Evolutionary conservation across 441 rosid genomes (phyloP), one percentile per base, ranked within the genome.

Genomic region (Eutrema salsugineum): DNA sequence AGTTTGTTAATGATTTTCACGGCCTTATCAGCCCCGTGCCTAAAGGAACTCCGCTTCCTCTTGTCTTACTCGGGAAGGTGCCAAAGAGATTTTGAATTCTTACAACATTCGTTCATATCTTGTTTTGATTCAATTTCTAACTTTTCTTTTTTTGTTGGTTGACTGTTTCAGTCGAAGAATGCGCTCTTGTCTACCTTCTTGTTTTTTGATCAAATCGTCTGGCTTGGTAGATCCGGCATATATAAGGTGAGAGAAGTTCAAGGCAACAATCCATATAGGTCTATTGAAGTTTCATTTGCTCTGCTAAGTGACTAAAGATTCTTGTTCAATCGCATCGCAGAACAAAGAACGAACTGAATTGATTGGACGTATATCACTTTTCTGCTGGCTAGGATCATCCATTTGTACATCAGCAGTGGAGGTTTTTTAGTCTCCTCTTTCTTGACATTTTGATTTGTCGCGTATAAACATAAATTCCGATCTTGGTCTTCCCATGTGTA

Each of bases 221-320:
- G 99, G 99, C 97, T 95, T 64, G 85, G 93, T 72, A 88, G 98
- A 87, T 70, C 91, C 57, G 98, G 98, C 56, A 87, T 95, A 59
- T 91, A 89, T 70, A 89, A 93, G 98, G 99, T 91, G 69, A 36
- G 77, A 28, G 11, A 9, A 16, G 50, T 14, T 22, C 19, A 65
- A 65, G 11, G 15, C 8, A 40, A 14, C 28, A 10, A 51, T 20
- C 43, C 51, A 47, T 40, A 36, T 38, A 28, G 46, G 60, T 62
- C 16, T 38, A 11, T 60, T 30, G 64, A 11, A 2, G 6, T 32
- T 39, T 12, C 12, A 14, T 35, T 32, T 30, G 1, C 43, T 75
- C 47, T 22, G 48, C 63, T 33, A 17, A 20, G 51, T 40, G 58
- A 40, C 47, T 66, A 20, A 48, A 63, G 24, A 22, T 67, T 7